Evolutionary conservation across 768 basidiomycete genomes (phyloP).

Genomic region (Russula dissimulans): DNA sequence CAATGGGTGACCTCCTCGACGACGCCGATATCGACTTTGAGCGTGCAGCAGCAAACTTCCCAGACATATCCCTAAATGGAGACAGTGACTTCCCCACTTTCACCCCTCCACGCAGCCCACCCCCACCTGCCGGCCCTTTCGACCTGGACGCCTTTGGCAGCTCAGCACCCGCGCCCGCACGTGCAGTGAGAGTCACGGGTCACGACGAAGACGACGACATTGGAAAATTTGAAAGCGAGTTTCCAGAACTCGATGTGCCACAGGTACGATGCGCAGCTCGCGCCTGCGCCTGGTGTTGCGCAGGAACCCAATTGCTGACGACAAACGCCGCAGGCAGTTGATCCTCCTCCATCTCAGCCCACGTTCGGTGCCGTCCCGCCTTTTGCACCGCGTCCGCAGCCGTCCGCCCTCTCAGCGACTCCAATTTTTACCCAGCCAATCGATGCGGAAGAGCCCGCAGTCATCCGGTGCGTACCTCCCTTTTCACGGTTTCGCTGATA

Average conservation of each 20-base stretch:
- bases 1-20: constrained; percentile 32
- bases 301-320: constrained; percentile 14
- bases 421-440: constrained; percentile 62
- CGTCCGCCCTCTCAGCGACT: constrained; percentile 59
- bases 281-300: background rate
- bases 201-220: constrained; percentile 54
- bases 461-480: constrained; percentile 56
- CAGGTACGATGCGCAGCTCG: constrained; percentile 25
- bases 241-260: constrained; percentile 65
- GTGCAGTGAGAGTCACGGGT: constrained; percentile 70
- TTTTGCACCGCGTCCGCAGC: constrained; percentile 72
- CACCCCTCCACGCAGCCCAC: constrained; percentile 25
- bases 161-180: constrained; percentile 35
- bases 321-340: constrained; percentile 12
- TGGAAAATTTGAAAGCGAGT: constrained; percentile 77
- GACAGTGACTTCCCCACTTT: constrained; percentile 42
- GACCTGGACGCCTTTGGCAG: constrained; percentile 59
- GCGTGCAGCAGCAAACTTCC: constrained; percentile 72
- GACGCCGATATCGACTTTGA: constrained; percentile 68
- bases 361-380: constrained; percentile 43
- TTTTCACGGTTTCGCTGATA: background rate
- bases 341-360: constrained; percentile 24
- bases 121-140: constrained; percentile 34
- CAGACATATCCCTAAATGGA: constrained; percentile 74
- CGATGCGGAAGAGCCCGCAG: constrained; percentile 76